Base-by-base conservation (phyloP, 495 filamentous ascomycete species). In the Podospora comata region DNA sequence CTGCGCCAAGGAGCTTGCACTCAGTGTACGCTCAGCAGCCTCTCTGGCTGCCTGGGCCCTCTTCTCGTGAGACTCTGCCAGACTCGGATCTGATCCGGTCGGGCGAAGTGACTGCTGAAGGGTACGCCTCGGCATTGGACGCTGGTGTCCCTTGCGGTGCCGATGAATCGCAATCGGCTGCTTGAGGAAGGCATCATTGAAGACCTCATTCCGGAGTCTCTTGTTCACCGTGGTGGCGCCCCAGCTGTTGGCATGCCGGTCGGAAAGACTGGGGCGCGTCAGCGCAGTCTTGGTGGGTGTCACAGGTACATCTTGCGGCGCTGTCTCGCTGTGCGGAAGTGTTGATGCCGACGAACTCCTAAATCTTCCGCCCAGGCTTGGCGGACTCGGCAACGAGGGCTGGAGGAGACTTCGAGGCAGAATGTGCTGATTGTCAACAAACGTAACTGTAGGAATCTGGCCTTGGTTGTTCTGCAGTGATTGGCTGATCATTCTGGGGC, bases 341-440 rank as follows among this genome's bases (percentile, higher is more conserved):
- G 75, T 77, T 16, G 73, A 78, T 7, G 39, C 39, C 13, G 80
- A 81, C 27, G 75, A 72, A 60, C 81, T 83, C 65, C 75, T 75
- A 18, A 74, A 76, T 18, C 79, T 78, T 6, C 72, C 68, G 3
- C 65, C 23, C 5, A 62, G 56, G 68, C 30, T 67, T 0, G 75
- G 72, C 5, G 68, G 65, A 9, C 60, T 68, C 19, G 62, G 69
- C 0, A 77, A 2, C 39, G 39, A 73, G n/a, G 82, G 78, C 55
- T 84, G 77, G 72, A 87, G 79, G 87, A 97, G 69, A 75, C 89
- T 91, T 19, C 91, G 88, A 6, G 95, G 96, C 54, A 99, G 90
- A 67, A 99, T 97, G 72, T 99, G 95, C 39, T 92, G 86, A 73
- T 99, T 99, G 72, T 98, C 93, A 67, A 93, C 94, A 68, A 99